Evolutionary conservation across 176 grass and related monocot genomes (phyloP).

Genomic region (Leersia perrieri): DNA sequence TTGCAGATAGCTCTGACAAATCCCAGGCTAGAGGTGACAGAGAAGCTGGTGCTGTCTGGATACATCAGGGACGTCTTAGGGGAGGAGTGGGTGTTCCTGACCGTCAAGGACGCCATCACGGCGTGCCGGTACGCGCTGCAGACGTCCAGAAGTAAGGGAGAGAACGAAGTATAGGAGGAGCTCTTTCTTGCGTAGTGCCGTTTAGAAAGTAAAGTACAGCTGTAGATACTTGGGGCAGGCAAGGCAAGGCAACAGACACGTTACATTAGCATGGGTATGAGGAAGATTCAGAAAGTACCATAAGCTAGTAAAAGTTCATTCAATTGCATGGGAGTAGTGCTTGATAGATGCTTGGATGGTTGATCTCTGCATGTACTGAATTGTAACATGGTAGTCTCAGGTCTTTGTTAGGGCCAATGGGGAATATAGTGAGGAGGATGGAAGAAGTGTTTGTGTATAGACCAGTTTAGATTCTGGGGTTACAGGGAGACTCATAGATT

Average conservation of each 20-base stretch:
- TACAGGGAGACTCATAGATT: conserved; percentile 3
- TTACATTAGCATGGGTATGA: not conserved
- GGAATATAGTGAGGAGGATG: not conserved
- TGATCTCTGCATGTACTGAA: not conserved
- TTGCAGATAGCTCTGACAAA: conserved; percentile 71
- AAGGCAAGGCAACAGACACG: conserved; percentile 3
- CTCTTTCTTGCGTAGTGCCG: not conserved
- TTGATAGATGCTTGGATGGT: not conserved
- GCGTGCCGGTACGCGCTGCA: conserved; percentile 61
- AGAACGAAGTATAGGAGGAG: conserved; percentile 39
- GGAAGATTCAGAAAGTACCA: conserved; percentile 17
- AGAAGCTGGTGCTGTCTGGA: conserved; percentile 58
- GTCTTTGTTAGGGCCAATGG: not conserved
- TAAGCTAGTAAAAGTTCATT: not conserved
- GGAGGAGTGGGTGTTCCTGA: conserved; percentile 73
- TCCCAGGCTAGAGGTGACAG: conserved; percentile 61
- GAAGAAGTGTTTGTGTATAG: conserved; percentile 29
- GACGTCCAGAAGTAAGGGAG: conserved; percentile 42
- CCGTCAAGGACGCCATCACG: conserved; percentile 64
- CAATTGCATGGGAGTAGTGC: not conserved
- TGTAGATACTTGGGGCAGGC: conserved; percentile 31
- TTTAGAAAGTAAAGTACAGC: conserved; percentile 12
- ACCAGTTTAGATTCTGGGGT: not conserved
- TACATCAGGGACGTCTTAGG: conserved; percentile 55
- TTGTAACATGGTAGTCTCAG: not conserved